Percentiles rank a stretch among this genome's conserved stretches.
These are phyloP conservation scores for Pachyrhizus erosus DNA, from an alignment of 306 rosid genomes.

Conservation along the genomic window DNA sequence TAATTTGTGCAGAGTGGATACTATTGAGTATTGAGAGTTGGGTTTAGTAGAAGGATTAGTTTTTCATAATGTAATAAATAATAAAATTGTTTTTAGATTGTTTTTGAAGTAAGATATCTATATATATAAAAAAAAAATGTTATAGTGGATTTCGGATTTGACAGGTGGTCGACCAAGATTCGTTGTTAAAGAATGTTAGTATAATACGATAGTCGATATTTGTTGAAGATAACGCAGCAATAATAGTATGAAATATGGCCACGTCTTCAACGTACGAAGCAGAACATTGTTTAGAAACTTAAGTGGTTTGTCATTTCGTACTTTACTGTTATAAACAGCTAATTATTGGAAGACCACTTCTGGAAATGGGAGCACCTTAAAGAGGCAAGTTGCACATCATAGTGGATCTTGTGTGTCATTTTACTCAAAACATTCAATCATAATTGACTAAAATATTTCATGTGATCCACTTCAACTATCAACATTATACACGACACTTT, in stretches of 20 bases:
- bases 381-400: conserved; percentile 45
- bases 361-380: conserved; percentile 48
- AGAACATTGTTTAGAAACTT: neutral
- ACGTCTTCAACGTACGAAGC: neutral
- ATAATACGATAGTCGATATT: neutral
- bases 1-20: too few relatives aligned
- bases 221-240: neutral
- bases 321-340: neutral
- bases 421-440: conserved; percentile 7
- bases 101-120: too few relatives aligned
- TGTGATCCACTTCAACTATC: conserved; percentile 12
- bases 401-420: conserved; percentile 34
- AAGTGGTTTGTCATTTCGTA: neutral
- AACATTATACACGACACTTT: neutral
- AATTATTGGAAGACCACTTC: conserved; percentile 34
- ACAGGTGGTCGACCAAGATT: neutral
- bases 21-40: too few relatives aligned
- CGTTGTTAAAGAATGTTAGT: neutral
- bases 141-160: neutral
- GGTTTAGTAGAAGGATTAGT: too few relatives aligned
- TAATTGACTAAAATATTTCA: conserved; percentile 22
- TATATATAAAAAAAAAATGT: neutral
- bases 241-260: neutral
- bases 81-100: too few relatives aligned
- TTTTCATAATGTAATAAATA: too few relatives aligned